These are phyloP conservation scores for Rosa chinensis DNA, from an alignment of 306 rosid species.

Conservation along the genomic window DNA sequence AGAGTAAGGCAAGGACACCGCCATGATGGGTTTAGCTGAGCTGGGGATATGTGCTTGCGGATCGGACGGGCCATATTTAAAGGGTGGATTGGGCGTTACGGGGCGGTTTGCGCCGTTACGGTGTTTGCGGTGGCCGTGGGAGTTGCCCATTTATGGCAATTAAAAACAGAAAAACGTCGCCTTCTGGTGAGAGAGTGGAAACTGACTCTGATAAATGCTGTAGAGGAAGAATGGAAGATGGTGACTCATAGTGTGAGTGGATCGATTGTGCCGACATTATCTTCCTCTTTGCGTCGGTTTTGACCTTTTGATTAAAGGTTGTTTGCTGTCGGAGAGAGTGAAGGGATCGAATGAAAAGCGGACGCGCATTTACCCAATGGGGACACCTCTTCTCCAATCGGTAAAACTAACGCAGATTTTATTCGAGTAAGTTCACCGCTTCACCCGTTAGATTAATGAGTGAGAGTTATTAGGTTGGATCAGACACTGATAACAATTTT, in stretches of 20 bases:
- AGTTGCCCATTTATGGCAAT: slow-evolving; percentile 62
- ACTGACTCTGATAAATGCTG: neutral
- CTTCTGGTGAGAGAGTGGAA: neutral
- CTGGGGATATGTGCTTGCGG: slow-evolving; percentile 22
- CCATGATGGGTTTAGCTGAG: slow-evolving; percentile 26
- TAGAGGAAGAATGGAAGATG: neutral
- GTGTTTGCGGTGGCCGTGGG: slow-evolving; percentile 42
- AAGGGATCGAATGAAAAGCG: neutral
- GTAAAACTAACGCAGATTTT: too few relatives aligned
- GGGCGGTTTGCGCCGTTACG: slow-evolving; percentile 27
- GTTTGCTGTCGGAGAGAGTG: neutral
- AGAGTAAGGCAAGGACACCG: slow-evolving; percentile 54
- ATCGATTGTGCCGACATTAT: neutral
- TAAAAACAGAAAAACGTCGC: neutral
- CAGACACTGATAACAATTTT: too few relatives aligned
- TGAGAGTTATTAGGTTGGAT: too few relatives aligned
- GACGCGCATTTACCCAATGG: neutral
- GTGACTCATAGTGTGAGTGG: neutral
- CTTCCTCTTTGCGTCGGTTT: neutral
- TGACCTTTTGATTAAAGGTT: neutral
- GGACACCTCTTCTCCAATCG: too few relatives aligned
- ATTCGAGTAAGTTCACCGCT: too few relatives aligned
- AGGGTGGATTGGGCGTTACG: slow-evolving; percentile 24
- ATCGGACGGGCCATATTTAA: slow-evolving; percentile 29
- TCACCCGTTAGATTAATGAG: too few relatives aligned